These are phyloP conservation scores for Sphenostylis stenocarpa DNA, from an alignment of 306 rosid species.

Conservation along the genomic window DNA sequence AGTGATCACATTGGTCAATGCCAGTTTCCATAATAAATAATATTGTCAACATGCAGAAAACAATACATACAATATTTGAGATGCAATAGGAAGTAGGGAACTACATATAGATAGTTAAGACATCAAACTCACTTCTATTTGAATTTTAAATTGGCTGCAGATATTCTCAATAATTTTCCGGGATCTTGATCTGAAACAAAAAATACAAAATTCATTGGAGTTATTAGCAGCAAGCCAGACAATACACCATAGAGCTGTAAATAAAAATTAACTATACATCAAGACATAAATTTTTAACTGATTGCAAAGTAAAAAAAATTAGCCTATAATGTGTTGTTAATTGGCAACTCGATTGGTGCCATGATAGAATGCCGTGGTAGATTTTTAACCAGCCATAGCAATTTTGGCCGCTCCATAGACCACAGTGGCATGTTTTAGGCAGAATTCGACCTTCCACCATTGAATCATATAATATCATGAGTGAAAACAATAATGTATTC, in stretches of 20 bases:
- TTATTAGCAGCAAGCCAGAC: constrained; percentile 13
- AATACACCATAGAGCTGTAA: neutral
- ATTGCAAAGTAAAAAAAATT: neutral
- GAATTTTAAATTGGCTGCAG: constrained; percentile 63
- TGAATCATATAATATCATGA: neutral
- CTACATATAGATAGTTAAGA: neutral
- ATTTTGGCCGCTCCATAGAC: neutral
- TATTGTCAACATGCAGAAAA: neutral
- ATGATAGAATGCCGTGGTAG: too few relatives aligned
- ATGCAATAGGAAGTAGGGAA: constrained; percentile 21
- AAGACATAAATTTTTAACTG: neutral
- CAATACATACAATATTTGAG: neutral
- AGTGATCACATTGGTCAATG: neutral
- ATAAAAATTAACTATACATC: constrained; percentile 7
- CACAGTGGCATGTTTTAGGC: neutral
- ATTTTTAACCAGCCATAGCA: too few relatives aligned
- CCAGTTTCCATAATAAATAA: neutral
- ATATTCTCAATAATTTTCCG: constrained; percentile 73
- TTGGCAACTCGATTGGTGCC: neutral
- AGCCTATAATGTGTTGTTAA: neutral
- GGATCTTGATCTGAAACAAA: constrained; percentile 67
- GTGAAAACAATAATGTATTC: constrained; percentile 1
- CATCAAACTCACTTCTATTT: constrained; percentile 61
- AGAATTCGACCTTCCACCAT: neutral
- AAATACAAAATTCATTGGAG: constrained; percentile 17